Base-by-base conservation (phyloP, 164 flowering plant species). In the Malania oleifera region DNA sequence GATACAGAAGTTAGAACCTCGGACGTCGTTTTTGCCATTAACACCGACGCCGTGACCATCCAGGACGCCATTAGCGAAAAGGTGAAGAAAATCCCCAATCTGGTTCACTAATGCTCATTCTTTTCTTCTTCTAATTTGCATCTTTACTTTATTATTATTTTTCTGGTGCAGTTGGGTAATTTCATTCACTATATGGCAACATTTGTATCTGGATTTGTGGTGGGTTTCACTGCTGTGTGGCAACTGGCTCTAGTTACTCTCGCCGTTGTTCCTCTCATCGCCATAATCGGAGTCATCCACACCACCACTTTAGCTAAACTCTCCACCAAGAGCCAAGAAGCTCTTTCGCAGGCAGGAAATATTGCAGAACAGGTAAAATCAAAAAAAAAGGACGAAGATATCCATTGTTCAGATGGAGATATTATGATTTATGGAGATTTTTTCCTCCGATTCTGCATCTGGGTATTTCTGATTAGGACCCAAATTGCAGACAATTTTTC, bases 31-130 rank as follows among this genome's bases (percentile, higher is more conserved):
- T 83, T 72, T 66, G 96, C 97, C 62, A 85, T 93, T 55, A 90
- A 88, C 71, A 80, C 87, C 19, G 99, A 93, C 66, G 86, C 99
- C 0, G 96, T 90, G 22, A 69, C 90, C 74, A 89, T 93, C 31
- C 99, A 93, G 52, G 99, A 93, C 69, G 99, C 99, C 73, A 93
- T 93, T 58, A 90, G 96, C 59, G 99, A 93, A 80, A 93, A 93
- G 90, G 99, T 93, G 59, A 67, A 57, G 25, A 39, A 25, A 31
- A 27, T 17, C 19, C 17, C 58, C 26, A 15, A 40, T 20, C 31
- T 38, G n/a, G 22, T 1, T 54, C 15, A 8, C 15, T 23, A 25
- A 7, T 37, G 14, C 26, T 38, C 37, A 19, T 35, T 20, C 26
- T 28, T 62, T 56, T 47, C 17, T n/a, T 48, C 28, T 24, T 35